These are phyloP conservation scores for Botrytis cinerea DNA, from an alignment of 2,329 filamentous ascomycete genomes.

Conservation along the genomic window DNA sequence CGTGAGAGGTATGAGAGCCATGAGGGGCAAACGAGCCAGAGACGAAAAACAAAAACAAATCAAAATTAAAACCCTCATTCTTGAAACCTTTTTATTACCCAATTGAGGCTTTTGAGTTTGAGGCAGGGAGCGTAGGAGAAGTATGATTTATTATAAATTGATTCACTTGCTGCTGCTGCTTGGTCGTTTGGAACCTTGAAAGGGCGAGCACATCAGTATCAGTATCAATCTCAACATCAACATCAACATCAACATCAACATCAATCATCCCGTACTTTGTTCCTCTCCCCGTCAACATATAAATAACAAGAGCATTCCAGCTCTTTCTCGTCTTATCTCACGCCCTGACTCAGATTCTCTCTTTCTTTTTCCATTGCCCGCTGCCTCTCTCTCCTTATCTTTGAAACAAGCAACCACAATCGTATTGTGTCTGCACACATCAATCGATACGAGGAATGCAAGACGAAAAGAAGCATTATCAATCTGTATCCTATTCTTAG, in stretches of 20 bases:
- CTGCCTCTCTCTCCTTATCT: neutral
- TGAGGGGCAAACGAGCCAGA: neutral
- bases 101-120: slow-evolving; percentile 9
- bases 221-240: neutral
- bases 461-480: neutral
- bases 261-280: neutral
- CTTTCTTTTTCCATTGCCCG: neutral
- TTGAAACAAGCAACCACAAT: slow-evolving; percentile 14
- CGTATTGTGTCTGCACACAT: slow-evolving; percentile 11
- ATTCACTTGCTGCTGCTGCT: slow-evolving; percentile 1
- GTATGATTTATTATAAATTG: slow-evolving; percentile 17
- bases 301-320: neutral
- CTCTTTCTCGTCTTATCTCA: slow-evolving; percentile 8
- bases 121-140: neutral
- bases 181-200: slow-evolving; percentile 2
- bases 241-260: neutral
- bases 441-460: slow-evolving; percentile 8
- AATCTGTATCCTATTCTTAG: neutral
- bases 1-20: neutral
- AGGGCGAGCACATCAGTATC: slow-evolving; percentile 7
- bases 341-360: neutral
- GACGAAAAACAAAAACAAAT: neutral
- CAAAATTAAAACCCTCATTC: slow-evolving; percentile 6
- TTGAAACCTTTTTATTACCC: slow-evolving; percentile 4
- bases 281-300: neutral